Base-by-base conservation (phyloP, 169 alveolate species). In the Plasmodium coatneyi region DNA sequence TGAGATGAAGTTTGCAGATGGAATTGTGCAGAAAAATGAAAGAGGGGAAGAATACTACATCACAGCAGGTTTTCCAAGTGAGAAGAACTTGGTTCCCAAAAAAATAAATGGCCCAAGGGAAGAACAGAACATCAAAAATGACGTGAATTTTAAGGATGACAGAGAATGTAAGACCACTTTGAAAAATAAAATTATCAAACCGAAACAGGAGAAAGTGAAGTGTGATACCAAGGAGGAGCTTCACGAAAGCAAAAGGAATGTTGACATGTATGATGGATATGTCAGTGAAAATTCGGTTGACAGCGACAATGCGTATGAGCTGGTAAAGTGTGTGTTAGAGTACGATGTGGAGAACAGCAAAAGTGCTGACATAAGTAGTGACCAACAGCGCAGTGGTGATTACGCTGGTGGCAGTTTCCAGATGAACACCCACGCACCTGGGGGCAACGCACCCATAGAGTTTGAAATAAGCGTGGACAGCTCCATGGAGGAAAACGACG, bases 261-360 rank as follows among this genome's bases (percentile, higher is more conserved):
- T 5, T 22, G 92, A 83, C 34, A 22, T 32, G 14, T 39, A 32
- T 46, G 66, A 19, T 4, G 92, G 80, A 4, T 25, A 84, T 52
- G 36, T 72, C 10, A 84, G 92, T 49, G 92, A 84, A 12, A 16
- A 72, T 74, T 84, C 92, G 14, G n/a, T 84, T 16, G 84, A 71
- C 60, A 84, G 92, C 70, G 92, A 84, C 32, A 6, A 60, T 52
- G 92, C 84, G 60, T 56, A 32, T 54, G 84, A 72, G 49, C 30
- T 60, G 43, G 30, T 84, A 22, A 56, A 84, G 25, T 36, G 19
- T 5, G 79, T 84, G 19, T 66, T 84, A 14, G 80, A 84, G 54
- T 2, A 46, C 5, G 46, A 16, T 70, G 49, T 66, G 43, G 32
- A 60, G 43, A 82, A 34, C 30, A n/a, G 41, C 36, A 6, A 12